These are phyloP conservation scores for Physocladia obscura DNA, from an alignment of 192 early-diverging fungal genomes.

Conservation along the genomic window DNA sequence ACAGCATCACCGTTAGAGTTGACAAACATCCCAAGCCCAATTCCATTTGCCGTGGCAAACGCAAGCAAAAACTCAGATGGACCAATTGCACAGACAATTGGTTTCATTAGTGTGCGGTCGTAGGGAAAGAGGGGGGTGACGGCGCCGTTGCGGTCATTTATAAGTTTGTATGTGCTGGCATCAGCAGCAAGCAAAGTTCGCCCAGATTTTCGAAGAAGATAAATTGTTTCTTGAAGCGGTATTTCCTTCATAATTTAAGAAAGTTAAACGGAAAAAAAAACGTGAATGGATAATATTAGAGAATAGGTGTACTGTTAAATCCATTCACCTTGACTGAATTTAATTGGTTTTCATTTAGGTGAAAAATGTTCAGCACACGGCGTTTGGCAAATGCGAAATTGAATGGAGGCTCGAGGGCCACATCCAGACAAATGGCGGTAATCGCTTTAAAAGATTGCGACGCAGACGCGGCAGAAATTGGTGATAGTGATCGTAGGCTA, in stretches of 20 bases:
- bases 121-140: conserved; percentile 53
- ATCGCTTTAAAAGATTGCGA: conserved; percentile 34
- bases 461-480: conserved; percentile 15
- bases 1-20: conserved; percentile 67
- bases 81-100: conserved; percentile 61
- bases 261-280: conserved; percentile 3
- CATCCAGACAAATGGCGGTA: conserved; percentile 41
- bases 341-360: conserved; percentile 42
- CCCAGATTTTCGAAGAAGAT: conserved; percentile 54
- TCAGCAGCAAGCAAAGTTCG: conserved; percentile 69
- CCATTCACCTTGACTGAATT: not conserved
- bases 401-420: conserved; percentile 37
- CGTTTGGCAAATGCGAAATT: conserved; percentile 44
- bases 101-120: conserved; percentile 49
- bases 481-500: conserved; percentile 42
- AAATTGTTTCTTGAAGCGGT: conserved; percentile 61
- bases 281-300: no score
- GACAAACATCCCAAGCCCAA: conserved; percentile 73
- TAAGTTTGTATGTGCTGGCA: conserved; percentile 65
- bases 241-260: conserved; percentile 50
- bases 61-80: conserved; percentile 74
- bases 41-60: conserved; percentile 45
- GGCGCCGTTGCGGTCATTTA: conserved; percentile 48
- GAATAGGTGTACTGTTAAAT: conserved; percentile 9
- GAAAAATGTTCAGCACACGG: conserved; percentile 28